A percentile compares a stretch with the other conserved stretches of the same genome.
Evolutionary conservation across 1,284 basidiomycete species (phyloP).

Genomic region (Ceratobasidium sp.): DNA sequence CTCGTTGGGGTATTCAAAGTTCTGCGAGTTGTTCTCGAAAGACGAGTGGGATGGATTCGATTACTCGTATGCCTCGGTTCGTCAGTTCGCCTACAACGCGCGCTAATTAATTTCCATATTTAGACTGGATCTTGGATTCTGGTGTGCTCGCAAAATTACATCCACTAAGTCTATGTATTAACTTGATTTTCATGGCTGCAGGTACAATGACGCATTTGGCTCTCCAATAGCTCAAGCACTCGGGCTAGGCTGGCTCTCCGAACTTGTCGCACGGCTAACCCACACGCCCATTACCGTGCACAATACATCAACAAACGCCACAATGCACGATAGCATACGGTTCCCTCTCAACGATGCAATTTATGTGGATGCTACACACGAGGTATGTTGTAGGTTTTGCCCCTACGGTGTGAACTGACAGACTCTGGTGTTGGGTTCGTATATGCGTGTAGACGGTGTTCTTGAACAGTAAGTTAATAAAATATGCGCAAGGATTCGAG

Average conservation of each 20-base stretch:
- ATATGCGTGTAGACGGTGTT: conserved; percentile 53
- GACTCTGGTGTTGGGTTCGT: neutral
- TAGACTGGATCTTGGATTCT: conserved; percentile 64
- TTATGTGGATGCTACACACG: conserved; percentile 89
- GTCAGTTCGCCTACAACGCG: neutral
- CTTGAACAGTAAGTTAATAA: conserved; percentile 55
- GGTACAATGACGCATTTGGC: conserved; percentile 84
- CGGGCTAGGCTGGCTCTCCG: conserved; percentile 88
- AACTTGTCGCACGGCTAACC: conserved; percentile 83
- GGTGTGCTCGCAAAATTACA: conserved; percentile 55
- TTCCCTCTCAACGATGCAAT: conserved; percentile 86
- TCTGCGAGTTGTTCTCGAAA: conserved; percentile 90
- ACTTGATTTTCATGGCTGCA: conserved; percentile 55
- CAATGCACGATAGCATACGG: conserved; percentile 74
- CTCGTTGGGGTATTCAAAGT: conserved; percentile 88
- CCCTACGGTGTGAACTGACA: neutral
- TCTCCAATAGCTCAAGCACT: conserved; percentile 82
- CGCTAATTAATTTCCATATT: neutral
- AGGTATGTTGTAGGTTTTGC: conserved; percentile 62
- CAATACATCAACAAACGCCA: conserved; percentile 84
- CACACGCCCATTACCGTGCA: conserved; percentile 75
- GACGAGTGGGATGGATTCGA: conserved; percentile 92
- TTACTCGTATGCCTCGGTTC: conserved; percentile 72
- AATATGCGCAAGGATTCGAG: conserved; percentile 65
- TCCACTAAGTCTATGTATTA: conserved; percentile 3